Evolutionary conservation across 495 filamentous ascomycete species (phyloP).

Genomic region (Podospora sp.): DNA sequence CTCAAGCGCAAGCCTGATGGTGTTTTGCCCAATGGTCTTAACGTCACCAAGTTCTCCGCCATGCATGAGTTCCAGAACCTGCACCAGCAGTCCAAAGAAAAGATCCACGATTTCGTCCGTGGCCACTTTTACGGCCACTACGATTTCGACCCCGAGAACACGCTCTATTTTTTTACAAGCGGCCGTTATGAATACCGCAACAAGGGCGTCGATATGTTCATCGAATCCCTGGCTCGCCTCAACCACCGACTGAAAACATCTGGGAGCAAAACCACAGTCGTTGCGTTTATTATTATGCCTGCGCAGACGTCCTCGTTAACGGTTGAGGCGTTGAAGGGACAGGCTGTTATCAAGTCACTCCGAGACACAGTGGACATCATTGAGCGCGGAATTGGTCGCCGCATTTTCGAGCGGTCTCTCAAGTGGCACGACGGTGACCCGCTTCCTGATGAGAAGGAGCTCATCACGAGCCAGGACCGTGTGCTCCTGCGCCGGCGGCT

Average conservation of each 20-base stretch:
- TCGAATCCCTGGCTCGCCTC: slow-evolving; percentile 89
- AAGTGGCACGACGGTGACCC: slow-evolving; percentile 93
- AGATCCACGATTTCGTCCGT: slow-evolving; percentile 97
- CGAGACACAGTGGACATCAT: slow-evolving; percentile 90
- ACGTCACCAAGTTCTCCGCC: slow-evolving; percentile 97
- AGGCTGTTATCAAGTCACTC: slow-evolving; percentile 95
- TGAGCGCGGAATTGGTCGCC: slow-evolving; percentile 85
- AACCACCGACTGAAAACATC: slow-evolving; percentile 87
- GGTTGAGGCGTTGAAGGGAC: slow-evolving; percentile 93
- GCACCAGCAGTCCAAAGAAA: slow-evolving; percentile 93
- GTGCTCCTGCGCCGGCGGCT: slow-evolving; percentile 88
- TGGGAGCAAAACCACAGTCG: slow-evolving; percentile 90
- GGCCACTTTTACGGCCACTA: slow-evolving; percentile 99
- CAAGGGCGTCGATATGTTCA: slow-evolving; percentile 99
- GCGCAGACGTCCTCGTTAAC: slow-evolving; percentile 96
- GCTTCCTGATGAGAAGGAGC: slow-evolving; percentile 92
- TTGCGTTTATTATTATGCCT: slow-evolving; percentile 99
- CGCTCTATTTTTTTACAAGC: slow-evolving; percentile 96
- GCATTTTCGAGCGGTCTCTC: slow-evolving; percentile 90
- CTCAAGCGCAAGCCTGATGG: slow-evolving; percentile 98
- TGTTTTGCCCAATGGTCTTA: slow-evolving; percentile 93
- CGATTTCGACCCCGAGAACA: slow-evolving; percentile 94
- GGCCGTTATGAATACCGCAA: slow-evolving; percentile 97
- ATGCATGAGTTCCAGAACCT: slow-evolving; percentile 99
- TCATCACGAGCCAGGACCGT: slow-evolving; percentile 87